Percentiles rank a stretch among this genome's conserved stretches.
Evolutionary conservation across 306 rosid species (phyloP).

Genomic region (Vigna mungo): DNA sequence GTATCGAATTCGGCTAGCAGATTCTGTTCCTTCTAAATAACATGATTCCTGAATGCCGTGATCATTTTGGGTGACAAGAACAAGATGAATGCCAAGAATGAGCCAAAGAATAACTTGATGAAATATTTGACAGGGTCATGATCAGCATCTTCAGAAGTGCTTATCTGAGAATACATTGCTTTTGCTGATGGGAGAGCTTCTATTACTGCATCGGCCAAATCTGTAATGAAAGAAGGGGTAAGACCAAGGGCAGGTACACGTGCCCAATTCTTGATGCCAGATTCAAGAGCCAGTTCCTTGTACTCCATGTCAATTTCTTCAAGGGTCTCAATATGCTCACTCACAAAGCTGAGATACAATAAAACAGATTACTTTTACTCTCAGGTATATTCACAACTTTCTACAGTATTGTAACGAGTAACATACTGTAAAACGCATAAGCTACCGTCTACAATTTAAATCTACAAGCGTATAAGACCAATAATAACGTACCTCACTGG

Average conservation of each 20-base stretch:
- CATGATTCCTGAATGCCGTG: slow-evolving; percentile 61
- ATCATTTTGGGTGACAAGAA: slow-evolving; percentile 79
- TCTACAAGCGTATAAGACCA: slow-evolving; percentile 8
- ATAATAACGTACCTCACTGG: slow-evolving; percentile 78
- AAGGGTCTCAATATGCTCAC: slow-evolving; percentile 98
- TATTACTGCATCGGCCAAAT: slow-evolving; percentile 90
- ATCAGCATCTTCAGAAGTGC: slow-evolving; percentile 58
- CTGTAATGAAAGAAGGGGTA: slow-evolving; percentile 83
- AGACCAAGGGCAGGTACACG: slow-evolving; percentile 97
- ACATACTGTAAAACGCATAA: not conserved
- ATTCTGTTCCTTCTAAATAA: slow-evolving; percentile 44
- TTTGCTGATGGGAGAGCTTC: slow-evolving; percentile 95
- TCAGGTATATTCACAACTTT: slow-evolving; percentile 19
- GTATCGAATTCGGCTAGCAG: slow-evolving; percentile 11
- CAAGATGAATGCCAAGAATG: slow-evolving; percentile 72
- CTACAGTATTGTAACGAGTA: not conserved
- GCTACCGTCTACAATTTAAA: slow-evolving; percentile 1
- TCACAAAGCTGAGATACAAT: slow-evolving; percentile 77
- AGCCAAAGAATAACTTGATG: slow-evolving; percentile 78
- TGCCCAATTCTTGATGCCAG: slow-evolving; percentile 94
- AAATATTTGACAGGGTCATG: slow-evolving; percentile 58
- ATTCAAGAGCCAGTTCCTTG: slow-evolving; percentile 87
- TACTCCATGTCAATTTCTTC: slow-evolving; percentile 99
- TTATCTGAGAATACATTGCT: slow-evolving; percentile 58
- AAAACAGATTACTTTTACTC: slow-evolving; percentile 14